Percentiles rank a stretch among this genome's conserved stretches.
Conservation (phyloP, 2,329 filamentous ascomycete species). For the Onygena corvina region DNA sequence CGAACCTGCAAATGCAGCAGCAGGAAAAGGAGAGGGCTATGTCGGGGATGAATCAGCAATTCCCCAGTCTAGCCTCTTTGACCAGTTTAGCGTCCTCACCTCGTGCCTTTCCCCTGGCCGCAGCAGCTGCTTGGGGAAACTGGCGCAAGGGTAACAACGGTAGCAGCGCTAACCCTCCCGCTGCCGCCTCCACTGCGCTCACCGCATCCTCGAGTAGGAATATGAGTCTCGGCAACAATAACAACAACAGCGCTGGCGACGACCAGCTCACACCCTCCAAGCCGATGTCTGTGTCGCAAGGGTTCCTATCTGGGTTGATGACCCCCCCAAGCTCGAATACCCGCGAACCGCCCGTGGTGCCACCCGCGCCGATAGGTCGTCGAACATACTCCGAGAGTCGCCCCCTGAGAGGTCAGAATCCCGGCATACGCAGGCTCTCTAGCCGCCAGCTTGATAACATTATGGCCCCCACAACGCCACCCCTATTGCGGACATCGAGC, state of each 20-base stretch:
- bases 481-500: slow-evolving; percentile 42
- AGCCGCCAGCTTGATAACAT: slow-evolving; percentile 22
- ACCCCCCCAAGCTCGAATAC: slow-evolving; percentile 73
- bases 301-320: slow-evolving; percentile 65
- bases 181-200: slow-evolving; percentile 35
- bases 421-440: slow-evolving; percentile 19
- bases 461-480: slow-evolving; percentile 39
- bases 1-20: slow-evolving; percentile 95
- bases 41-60: slow-evolving; percentile 49
- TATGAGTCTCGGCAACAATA: slow-evolving; percentile 14
- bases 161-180: slow-evolving; percentile 21
- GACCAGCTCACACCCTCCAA: slow-evolving; percentile 45
- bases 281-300: slow-evolving; percentile 39
- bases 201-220: slow-evolving; percentile 32
- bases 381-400: slow-evolving; percentile 25
- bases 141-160: slow-evolving; percentile 64
- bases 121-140: slow-evolving; percentile 94
- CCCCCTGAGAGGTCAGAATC: slow-evolving; percentile 24
- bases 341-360: slow-evolving; percentile 32
- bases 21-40: slow-evolving; percentile 82
- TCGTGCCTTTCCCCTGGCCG: slow-evolving; percentile 63
- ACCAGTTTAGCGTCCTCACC: slow-evolving; percentile 68
- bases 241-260: slow-evolving; percentile 1
- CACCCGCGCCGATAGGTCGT: slow-evolving; percentile 16
- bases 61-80: slow-evolving; percentile 66